phyloP scores from a whole-genome alignment of 2,329 filamentous ascomycete genomes.

The Calonectria fujianensis region DNA sequence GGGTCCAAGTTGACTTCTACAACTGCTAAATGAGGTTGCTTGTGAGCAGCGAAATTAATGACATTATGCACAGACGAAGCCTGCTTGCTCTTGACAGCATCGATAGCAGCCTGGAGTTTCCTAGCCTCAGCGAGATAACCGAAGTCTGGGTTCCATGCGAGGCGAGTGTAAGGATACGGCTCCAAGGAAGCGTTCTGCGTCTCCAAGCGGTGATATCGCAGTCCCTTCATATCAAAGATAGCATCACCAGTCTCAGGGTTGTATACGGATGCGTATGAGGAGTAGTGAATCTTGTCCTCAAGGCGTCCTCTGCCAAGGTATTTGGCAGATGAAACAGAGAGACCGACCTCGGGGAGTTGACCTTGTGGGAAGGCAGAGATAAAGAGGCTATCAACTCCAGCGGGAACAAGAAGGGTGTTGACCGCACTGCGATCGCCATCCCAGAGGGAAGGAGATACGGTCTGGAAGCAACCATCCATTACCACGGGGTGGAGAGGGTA shows the following conservation, averaged over 20 bases:
- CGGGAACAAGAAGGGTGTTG: slow-evolving; percentile 29
- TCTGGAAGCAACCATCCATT: slow-evolving; percentile 40
- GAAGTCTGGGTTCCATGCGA: slow-evolving; percentile 37
- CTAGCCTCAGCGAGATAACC: not conserved
- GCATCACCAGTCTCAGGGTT: slow-evolving; percentile 23
- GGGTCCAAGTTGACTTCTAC: slow-evolving; percentile 30
- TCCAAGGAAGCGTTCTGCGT: slow-evolving; percentile 19
- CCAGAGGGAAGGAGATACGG: slow-evolving; percentile 33
- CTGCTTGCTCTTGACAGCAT: not conserved
- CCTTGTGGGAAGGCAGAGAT: slow-evolving; percentile 26
- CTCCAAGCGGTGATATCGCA: slow-evolving; percentile 16
- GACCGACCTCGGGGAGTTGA: slow-evolving; percentile 27
- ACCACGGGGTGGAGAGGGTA: slow-evolving; percentile 39
- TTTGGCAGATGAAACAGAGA: slow-evolving; percentile 29
- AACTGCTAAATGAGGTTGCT: slow-evolving; percentile 28
- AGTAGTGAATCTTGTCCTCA: slow-evolving; percentile 29
- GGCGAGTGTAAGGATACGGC: slow-evolving; percentile 33
- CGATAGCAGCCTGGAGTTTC: slow-evolving; percentile 15
- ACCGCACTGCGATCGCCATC: slow-evolving; percentile 31
- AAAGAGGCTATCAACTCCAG: slow-evolving; percentile 21
- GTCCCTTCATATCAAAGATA: slow-evolving; percentile 30
- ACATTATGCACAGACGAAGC: slow-evolving; percentile 2
- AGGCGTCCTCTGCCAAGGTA: slow-evolving; percentile 32
- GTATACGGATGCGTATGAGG: slow-evolving; percentile 27
- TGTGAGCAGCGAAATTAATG: slow-evolving; percentile 35